Evolutionary conservation across 208 protist species (phyloP).

Genomic region (Trypanosoma cruzi): DNA sequence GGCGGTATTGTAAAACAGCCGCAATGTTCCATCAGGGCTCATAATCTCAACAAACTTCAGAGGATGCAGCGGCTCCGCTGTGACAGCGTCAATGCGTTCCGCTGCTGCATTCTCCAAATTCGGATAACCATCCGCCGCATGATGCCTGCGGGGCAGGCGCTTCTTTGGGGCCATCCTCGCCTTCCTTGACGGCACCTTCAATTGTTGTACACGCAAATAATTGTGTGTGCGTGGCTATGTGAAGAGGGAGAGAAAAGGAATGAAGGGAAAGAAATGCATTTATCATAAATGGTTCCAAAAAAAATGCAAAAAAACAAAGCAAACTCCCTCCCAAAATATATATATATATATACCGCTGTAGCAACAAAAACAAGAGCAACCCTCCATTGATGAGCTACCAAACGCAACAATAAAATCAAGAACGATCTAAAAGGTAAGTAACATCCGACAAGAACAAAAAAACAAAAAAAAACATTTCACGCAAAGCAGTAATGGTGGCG

Average conservation of each 20-base stretch:
- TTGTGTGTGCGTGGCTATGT: not conserved
- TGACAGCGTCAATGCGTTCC: constrained; percentile 85
- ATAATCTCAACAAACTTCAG: constrained; percentile 69
- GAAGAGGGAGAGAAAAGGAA: not conserved
- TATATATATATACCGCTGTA: not conserved
- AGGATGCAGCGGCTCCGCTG: constrained; percentile 56
- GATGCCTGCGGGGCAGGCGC: constrained; percentile 36
- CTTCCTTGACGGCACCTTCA: not conserved
- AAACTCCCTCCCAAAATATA: no score
- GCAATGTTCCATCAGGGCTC: constrained; percentile 69
- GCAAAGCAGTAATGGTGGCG: not conserved
- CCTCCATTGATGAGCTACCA: not conserved
- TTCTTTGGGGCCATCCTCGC: constrained; percentile 25
- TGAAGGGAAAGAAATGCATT: not conserved
- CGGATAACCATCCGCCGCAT: constrained; percentile 29
- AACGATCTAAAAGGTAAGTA: not conserved
- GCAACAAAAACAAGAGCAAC: not conserved
- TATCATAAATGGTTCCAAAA: no score
- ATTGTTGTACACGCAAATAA: not conserved
- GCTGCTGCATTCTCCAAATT: constrained; percentile 56
- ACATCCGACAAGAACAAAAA: not conserved
- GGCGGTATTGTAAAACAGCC: constrained; percentile 85
- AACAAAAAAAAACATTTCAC: not conserved
- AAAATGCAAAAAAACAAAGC: no score
- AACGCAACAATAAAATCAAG: not conserved